phyloP scores from a whole-genome alignment of 345 rosid species.

The Syzygium grande region DNA sequence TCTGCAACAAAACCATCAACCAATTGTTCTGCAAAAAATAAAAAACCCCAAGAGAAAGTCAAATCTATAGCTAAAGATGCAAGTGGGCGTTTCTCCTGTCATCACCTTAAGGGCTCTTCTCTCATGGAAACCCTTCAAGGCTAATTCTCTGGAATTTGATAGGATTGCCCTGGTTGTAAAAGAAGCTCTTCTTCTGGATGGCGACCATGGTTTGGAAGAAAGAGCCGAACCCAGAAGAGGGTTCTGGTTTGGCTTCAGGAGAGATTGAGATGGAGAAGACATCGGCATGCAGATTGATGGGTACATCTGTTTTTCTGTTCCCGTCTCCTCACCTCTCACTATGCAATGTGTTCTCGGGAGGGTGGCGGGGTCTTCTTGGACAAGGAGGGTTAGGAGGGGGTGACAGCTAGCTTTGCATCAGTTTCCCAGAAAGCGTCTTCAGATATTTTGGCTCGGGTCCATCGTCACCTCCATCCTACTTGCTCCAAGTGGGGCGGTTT shows the following conservation, averaged over 20 bases:
- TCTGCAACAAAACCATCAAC: slow-evolving; percentile 11
- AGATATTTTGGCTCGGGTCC: neutral
- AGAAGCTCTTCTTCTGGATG: neutral
- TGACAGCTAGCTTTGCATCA: neutral
- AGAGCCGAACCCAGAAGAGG: slow-evolving; percentile 14
- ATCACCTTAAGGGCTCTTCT: slow-evolving; percentile 45
- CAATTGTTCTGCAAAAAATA: neutral
- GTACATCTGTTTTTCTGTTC: slow-evolving; percentile 7
- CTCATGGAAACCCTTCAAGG: slow-evolving; percentile 33
- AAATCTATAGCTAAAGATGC: neutral
- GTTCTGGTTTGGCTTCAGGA: slow-evolving; percentile 20
- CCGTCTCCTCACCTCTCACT: neutral
- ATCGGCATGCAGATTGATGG: slow-evolving; percentile 21
- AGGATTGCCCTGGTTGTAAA: slow-evolving; percentile 23
- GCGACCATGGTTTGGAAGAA: slow-evolving; percentile 11
- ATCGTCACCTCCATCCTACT: neutral
- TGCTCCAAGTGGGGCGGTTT: neutral
- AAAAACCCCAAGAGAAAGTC: neutral
- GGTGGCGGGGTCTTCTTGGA: too few relatives aligned
- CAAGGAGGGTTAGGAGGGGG: neutral
- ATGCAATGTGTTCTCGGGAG: neutral
- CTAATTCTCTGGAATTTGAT: slow-evolving; percentile 26
- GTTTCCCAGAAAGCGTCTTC: neutral
- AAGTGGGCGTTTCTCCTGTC: neutral
- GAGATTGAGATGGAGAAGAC: slow-evolving; percentile 18